Evolutionary conservation across 371 early-diverging fungal species (phyloP).

Genomic region (Rhizopus delemar): DNA sequence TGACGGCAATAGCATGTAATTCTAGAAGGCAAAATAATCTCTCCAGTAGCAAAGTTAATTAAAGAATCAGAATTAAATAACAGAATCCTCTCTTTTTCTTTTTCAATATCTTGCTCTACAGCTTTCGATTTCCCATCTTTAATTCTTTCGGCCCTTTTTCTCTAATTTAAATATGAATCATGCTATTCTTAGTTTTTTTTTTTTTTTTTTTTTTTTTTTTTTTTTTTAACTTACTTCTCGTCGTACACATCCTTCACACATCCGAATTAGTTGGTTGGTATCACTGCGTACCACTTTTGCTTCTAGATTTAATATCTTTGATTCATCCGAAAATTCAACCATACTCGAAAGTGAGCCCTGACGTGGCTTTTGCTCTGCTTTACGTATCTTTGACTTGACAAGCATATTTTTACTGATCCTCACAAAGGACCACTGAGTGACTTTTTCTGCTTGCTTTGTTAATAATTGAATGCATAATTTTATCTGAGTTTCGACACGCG

Average conservation of each 20-base stretch:
- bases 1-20: conserved; percentile 94
- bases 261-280: conserved; percentile 67
- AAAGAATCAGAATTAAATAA: conserved; percentile 81
- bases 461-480: conserved; percentile 81
- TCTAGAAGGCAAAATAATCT: conserved; percentile 81
- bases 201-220: background rate
- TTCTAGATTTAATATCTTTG: conserved; percentile 64
- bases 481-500: conserved; percentile 91
- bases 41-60: conserved; percentile 82
- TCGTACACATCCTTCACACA: conserved; percentile 80
- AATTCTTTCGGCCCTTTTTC: conserved; percentile 49
- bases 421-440: conserved; percentile 77
- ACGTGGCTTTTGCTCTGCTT: conserved; percentile 15
- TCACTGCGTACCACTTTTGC: conserved; percentile 80
- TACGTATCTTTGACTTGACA: conserved; percentile 45
- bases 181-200: no score
- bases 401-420: conserved; percentile 77
- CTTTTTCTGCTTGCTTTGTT: conserved; percentile 66
- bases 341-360: background rate
- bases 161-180: conserved; percentile 17
- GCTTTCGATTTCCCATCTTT: conserved; percentile 34
- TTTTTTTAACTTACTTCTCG: conserved; percentile 65
- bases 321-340: conserved; percentile 25
- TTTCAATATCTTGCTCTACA: conserved; percentile 35
- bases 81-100: conserved; percentile 69